These are phyloP conservation scores for Metarhizium rileyi DNA, from an alignment of 2,329 filamentous ascomycete species.

Conservation along the genomic window DNA sequence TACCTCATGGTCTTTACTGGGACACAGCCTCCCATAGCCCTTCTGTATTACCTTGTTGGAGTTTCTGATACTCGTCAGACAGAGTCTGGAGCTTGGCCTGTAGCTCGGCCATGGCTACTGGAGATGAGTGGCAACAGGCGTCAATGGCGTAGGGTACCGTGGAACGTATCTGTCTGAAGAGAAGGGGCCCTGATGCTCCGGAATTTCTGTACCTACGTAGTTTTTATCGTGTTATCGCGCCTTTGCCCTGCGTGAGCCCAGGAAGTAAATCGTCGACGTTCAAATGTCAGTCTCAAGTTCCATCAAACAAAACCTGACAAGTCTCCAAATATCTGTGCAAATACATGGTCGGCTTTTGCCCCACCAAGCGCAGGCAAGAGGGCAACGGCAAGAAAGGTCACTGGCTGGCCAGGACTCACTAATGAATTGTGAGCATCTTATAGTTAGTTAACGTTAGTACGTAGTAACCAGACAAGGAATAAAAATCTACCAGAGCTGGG, in stretches of 20 bases:
- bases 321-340: neutral
- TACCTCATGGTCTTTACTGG: neutral
- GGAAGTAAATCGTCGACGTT: neutral
- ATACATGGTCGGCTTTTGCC: too few species aligned
- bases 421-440: too few species aligned
- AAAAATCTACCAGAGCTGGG: too few species aligned
- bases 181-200: neutral
- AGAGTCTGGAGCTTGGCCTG: constrained; percentile 73
- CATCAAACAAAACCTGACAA: too few species aligned
- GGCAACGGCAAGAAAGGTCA: neutral
- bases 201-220: neutral
- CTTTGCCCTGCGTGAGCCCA: neutral
- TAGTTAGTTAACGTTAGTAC: too few species aligned
- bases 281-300: neutral
- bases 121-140: constrained; percentile 3
- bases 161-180: neutral
- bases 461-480: too few species aligned
- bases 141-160: neutral
- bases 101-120: constrained; percentile 51
- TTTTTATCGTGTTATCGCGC: neutral
- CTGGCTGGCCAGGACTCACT: too few species aligned
- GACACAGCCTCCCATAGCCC: neutral
- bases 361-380: neutral
- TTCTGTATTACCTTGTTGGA: constrained; percentile 62
- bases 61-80: constrained; percentile 77